Base-by-base conservation (phyloP, 345 rosid species). In the Cardamine chenopodiifolia region DNA sequence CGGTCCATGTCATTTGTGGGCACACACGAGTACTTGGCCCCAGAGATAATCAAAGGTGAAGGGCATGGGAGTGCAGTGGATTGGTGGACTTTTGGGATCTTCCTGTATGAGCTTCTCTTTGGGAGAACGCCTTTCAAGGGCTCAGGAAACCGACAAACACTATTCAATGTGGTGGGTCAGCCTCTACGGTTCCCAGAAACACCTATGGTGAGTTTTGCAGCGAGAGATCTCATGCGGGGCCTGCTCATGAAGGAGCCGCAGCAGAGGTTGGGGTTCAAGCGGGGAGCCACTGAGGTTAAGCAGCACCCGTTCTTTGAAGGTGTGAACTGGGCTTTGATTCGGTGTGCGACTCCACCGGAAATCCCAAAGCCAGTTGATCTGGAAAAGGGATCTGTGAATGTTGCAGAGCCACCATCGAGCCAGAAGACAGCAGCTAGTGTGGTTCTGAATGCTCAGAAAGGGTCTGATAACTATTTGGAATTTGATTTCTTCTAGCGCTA, bases 41-140 rank as follows among this genome's bases (percentile, higher is more conserved):
- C 92, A 0, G 97, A 92, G 86, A 92, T 92, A 35, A 91, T 92
- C 23, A 88, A 90, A 77, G 97, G 97, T 3, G 97, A 90, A 84
- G 98, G 98, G 62, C 97, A 92, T 79, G 98, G 98, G 67, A 90
- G 95, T 79, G 98, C 98, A 2, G 98, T 92, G 10, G 98, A 92
- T 73, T 92, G 98, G 98, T 92, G 98, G 98, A 92, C 97, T 66
- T 89, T 82, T 73, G 97, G 98, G 67, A 92, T 90, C 64, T 90
- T 92, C 77, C 80, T 92, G 9, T 90, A 86, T 53, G 98, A 92
- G 71, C 88, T 92, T 66, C 80, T 92, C 81, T 89, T 86, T 39
- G 98, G 98, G 74, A 89, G 85, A 83, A 92, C 98, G 11, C 98
- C 98, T 56, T 92, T 90, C 71, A 92, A 92, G 79, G 98, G 97